Base-by-base conservation (phyloP, 495 filamentous ascomycete genomes). In the Terfezia boudieri region DNA sequence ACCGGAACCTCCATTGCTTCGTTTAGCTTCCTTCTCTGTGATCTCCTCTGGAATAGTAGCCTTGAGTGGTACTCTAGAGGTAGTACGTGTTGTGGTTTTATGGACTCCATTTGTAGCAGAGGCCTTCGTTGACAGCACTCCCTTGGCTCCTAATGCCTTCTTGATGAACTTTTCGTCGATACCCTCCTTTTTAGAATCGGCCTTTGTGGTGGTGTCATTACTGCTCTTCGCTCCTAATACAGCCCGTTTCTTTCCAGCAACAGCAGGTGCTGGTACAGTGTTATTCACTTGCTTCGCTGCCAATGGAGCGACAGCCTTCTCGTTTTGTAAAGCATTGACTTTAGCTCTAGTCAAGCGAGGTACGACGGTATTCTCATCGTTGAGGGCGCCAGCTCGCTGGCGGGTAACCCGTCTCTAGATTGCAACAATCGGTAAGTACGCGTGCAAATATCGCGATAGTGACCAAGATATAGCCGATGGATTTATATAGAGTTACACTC, bases 301-400 rank as follows among this genome's bases (percentile, higher is more conserved):
- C 16, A 56, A 52, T 36, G 38, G 43, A 16, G 50, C 50, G 43
- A 23, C 36, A 10, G 50, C 17, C 2, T 17, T 38, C n/a, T 46
- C 41, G 17, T 46, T 53, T 22, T 51, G 20, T 11, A 57, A 37
- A 8, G 56, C 41, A 43, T 84, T 84, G 12, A 87, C 78, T 71
- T 98, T 98, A 56, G 92, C 89, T 67, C 90, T 76, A 53, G 90
- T 98, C 64, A 95, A 62, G 69, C 89, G 86, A 67, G 78, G 81
- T 23, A 73, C 77, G 43, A 56, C 52, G 50, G 67, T 70, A 62
- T 93, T 94, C 73, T 96, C 90, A 64, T 94, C 90, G 63, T 94
- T 94, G 69, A 95, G 89, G 61, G 80, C 80, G 56, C 80, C 69
- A 59, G 76, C 74, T 69, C 86, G 79, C 55, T 73, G 71, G 59